Conservation (phyloP, 2,329 filamentous ascomycete species). For the Epichloe typhina region DNA sequence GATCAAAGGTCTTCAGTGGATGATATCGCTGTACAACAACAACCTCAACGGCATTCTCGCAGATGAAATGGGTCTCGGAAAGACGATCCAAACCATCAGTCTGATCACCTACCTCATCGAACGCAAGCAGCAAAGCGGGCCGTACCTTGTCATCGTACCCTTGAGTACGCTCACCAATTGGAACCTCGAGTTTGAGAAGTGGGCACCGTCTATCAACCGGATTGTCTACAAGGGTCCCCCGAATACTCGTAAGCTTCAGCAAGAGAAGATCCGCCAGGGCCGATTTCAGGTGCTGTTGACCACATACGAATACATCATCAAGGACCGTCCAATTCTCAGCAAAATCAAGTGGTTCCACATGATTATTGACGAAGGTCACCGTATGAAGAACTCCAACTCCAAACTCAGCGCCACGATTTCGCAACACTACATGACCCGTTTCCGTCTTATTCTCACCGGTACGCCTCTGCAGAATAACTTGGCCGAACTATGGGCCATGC, state of each 20-base stretch:
- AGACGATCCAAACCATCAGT: constrained; percentile 98
- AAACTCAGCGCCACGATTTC: constrained; percentile 93
- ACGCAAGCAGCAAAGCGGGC: constrained; percentile 80
- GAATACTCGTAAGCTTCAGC: constrained; percentile 72
- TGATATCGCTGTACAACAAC: constrained; percentile 99
- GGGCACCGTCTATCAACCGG: constrained; percentile 75
- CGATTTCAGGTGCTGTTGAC: constrained; percentile 94
- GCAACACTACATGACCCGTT: constrained; percentile 87
- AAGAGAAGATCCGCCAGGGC: constrained; percentile 86
- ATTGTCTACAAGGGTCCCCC: constrained; percentile 99
- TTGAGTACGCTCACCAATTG: constrained; percentile 96
- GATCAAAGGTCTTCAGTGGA: constrained; percentile 97
- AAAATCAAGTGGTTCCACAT: constrained; percentile 99
- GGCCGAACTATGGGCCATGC: constrained; percentile 89
- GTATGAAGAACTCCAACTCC: constrained; percentile 97
- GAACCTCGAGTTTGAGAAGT: constrained; percentile 98
- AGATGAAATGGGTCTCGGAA: constrained; percentile 99
- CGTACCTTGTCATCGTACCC: constrained; percentile 92
- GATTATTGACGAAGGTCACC: constrained; percentile 98
- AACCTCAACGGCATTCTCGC: constrained; percentile 97
- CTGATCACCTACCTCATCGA: constrained; percentile 95
- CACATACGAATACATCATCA: constrained; percentile 99
- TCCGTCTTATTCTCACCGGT: constrained; percentile 92
- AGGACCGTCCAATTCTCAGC: constrained; percentile 84
- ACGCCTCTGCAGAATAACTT: constrained; percentile 96